Evolutionary conservation across 176 grass and related monocot species (phyloP).

Genomic region (Urochloa ruziziensis): DNA sequence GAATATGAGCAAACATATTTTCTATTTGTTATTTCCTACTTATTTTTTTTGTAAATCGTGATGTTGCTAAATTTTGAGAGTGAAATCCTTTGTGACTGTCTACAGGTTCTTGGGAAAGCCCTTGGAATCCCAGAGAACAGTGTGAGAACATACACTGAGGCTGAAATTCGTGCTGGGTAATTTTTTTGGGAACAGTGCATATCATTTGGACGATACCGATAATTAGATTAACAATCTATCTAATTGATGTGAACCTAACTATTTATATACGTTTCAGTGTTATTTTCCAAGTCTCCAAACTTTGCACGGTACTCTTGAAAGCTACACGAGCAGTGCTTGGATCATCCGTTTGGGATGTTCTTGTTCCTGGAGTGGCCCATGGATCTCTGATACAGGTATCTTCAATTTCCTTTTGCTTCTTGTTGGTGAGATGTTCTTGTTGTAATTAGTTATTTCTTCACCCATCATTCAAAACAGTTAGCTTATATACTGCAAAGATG

Average conservation of each 20-base stretch:
- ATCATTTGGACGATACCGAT: not conserved
- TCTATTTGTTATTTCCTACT: not conserved
- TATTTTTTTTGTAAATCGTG: not conserved
- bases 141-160: conserved; percentile 90
- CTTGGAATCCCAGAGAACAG: conserved; percentile 94
- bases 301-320: conserved; percentile 80
- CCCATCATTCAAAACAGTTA: not conserved
- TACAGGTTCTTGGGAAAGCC: conserved; percentile 81
- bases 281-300: conserved; percentile 97
- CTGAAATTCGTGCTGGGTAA: conserved; percentile 98
- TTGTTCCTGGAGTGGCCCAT: conserved; percentile 85
- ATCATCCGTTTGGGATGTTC: conserved; percentile 86
- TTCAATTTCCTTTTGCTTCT: too few species aligned
- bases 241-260: conserved; percentile 39
- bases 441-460: too few species aligned
- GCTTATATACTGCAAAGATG: not conserved
- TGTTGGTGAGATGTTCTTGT: too few species aligned
- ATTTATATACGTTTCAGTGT: conserved; percentile 55
- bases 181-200: not conserved
- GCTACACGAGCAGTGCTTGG: conserved; percentile 60
- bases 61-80: not conserved
- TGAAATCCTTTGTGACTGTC: not conserved
- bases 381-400: conserved; percentile 53
- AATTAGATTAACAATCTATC: not conserved
- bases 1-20: conserved; percentile 18